Evolutionary conservation across 768 basidiomycete species (phyloP), one percentile per base, ranked within the genome.

Genomic region (Tricholoma bakamatsutake): DNA sequence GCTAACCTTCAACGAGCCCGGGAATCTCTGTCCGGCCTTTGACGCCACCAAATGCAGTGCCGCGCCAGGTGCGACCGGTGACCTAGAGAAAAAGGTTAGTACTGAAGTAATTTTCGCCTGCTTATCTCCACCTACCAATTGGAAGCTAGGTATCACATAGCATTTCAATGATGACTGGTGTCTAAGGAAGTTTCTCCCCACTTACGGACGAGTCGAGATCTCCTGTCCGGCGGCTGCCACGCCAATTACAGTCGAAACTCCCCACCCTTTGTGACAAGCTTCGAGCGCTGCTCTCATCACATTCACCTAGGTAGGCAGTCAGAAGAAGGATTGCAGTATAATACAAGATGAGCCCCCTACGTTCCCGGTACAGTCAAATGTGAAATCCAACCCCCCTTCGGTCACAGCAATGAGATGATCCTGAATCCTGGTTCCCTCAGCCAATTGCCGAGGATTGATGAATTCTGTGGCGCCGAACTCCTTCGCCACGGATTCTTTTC

Each of bases 261-360:
- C 97, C 97, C 97, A 99, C 12, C 97, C 97, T 69, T 98, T 98
- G 73, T 99, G 97, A 71, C 94, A 98, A n/a, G 94, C 90, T 74
- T 99, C 97, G 47, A 99, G 82, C 24, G 97, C 97, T 49, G 87
- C 77, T 58, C 95, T 84, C 95, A 97, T 98, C 59, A 96, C 93
- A 28, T 93, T 76, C 9, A 93, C 89, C 88, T 89, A 56, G 5
- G 37, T 10, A 15, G 24, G 21, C 30, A 30, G 28, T 46, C 46
- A 34, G 10, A 50, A 17, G 35, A 47, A 27, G 10, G 13, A 17
- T 10, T 18, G 9, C 5, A 47, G 31, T 13, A 28, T 62, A 11
- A 67, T 33, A 46, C 9, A 48, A 31, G 28, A 24, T 24, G 21
- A 30, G 28, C n/a, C 57, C 67, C 73, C 50, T 55, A 75, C 75